Base-by-base conservation (phyloP, 441 rosid genomes). In the Erysimum pusillum region DNA sequence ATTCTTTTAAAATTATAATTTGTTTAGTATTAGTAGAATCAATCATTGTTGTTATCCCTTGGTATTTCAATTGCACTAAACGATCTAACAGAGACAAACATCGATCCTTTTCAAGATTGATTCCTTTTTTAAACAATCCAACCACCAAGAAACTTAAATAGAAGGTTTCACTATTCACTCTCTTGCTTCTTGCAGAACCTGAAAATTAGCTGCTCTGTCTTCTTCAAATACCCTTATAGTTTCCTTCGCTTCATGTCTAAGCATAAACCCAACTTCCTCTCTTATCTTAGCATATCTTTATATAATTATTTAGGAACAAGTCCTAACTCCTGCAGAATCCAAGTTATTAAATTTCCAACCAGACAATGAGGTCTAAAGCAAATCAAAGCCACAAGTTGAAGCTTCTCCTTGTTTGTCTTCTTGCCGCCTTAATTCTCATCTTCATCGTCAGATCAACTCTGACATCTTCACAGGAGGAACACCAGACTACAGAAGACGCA, bases 241-340 rank as follows among this genome's bases (percentile, higher is more conserved):
- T 81, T 51, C 61, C 83, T 87, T 92, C 65, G 73, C 97, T 93
- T 91, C 78, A 74, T 82, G 35, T 85, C 90, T 70, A 90, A 84
- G 97, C 90, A 91, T 87, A 54, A 75, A 63, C 46, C 72, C 46
- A 71, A 28, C 71, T 22, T 59, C 41, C 66, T 63, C 52, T 74
- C 57, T 53, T 10, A 36, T 64, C 18, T 36, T 39, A 69, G 61
- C 41, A 61, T 34, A 63, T 52, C 31, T 48, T 69, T 64, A 74
- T 65, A 34, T 8, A 73, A 20, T 34, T 22, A 63, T 69, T 14
- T 18, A 36, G 52, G 48, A 41, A 42, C 64, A 69, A 34, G 63
- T 15, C 34, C 18, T n/a, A 53, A 11, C 65, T 9, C 41, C 3
- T 20, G 9, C 11, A 62, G 39, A 77, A 61, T 20, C 42, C 18